Evolutionary conservation across 2,329 filamentous ascomycete species (phyloP), one percentile per base, ranked within the genome.

Genomic region (Sporothrix luriei): DNA sequence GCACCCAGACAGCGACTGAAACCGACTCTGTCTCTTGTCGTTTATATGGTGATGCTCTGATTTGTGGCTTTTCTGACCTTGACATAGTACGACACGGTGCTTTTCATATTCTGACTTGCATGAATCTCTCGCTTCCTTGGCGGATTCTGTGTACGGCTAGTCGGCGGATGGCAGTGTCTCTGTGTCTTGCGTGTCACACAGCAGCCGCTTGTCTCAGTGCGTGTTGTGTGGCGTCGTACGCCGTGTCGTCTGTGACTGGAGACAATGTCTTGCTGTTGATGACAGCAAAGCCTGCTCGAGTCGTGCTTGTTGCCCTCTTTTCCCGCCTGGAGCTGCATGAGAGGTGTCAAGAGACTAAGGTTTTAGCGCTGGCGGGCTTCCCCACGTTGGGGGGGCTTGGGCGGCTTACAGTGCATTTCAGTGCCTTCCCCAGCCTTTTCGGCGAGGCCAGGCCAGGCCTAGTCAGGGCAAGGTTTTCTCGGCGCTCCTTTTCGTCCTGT

Each of bases 261-360:
- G 57, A 26, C 57, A 62, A 10, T 62, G 57, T 62, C 38, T 62
- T 62, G 33, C n/a, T 61, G 33, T 61, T n/a, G 55, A 59, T 26
- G 24, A 2, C 26, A 62, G 57, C 38, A 13, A 62, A 21, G 21
- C 10, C 6, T 6, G 33, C 33, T 33, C 33, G 33, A 33, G 33
- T 5, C 26, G 19, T 19, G 38, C 13, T 43, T 49, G 61, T 43
- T 62, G n/a, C n/a, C 24, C 16, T 9, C 21, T 21, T 29, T 24
- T 24, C 33, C 57, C 38, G n/a, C 33, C 38, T 43, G 33, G n/a
- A 43, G 38, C 33, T 48, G 38, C n/a, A 26, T 24, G n/a, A 19
- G 9, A 57, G 4, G 26, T 2, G 29, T 6, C 5, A n/a, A 38
- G 10, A 24, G 57, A 62, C 13, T 62, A 38, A 14, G 14, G 9